Base-by-base conservation (phyloP, 768 basidiomycete species). In the Termitomyces sp. region DNA sequence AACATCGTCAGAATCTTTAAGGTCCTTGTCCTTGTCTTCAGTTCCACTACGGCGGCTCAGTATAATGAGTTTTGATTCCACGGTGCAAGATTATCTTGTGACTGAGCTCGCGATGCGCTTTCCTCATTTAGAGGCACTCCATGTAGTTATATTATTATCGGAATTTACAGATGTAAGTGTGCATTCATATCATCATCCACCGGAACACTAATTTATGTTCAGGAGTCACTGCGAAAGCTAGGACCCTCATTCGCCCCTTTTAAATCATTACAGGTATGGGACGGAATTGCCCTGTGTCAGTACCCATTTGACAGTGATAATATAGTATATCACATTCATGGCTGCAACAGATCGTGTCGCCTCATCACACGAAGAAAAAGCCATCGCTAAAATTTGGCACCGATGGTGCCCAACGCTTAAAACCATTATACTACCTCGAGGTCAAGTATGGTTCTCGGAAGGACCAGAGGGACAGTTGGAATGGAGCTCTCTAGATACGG, bases 391-490 rank as follows among this genome's bases (percentile, higher is more conserved):
- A 48, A 65, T 70, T 47, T 88, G 86, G 86, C 80, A 81, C 56
- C 63, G 68, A 22, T 78, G 78, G 27, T 88, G 86, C 68, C 82
- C 84, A 4, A 84, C 85, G 0, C 73, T 88, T 33, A 75, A 75
- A 58, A 87, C 87, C 0, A 83, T 88, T 55, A 86, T 88, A 16
- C 70, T 88, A 0, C 85, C 87, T 0, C 76, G 77, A 58, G 87
- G 87, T 2, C 70, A 78, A 54, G 80, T 87, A 8, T 88, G 87
- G 87, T 86, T 85, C 54, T 55, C 58, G 13, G 73, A 77, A 58
- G 72, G 66, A 27, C 57, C 58, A 18, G 73, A 77, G 54, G 72
- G 66, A 34, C 60, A 60, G 39, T 55, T 48, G 15, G 60, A 61
- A 30, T 65, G 64, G 62, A 60, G 36, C 30, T 53, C 56, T 12